Evolutionary conservation across 345 rosid species (phyloP).

Genomic region (Eucalyptus albens): DNA sequence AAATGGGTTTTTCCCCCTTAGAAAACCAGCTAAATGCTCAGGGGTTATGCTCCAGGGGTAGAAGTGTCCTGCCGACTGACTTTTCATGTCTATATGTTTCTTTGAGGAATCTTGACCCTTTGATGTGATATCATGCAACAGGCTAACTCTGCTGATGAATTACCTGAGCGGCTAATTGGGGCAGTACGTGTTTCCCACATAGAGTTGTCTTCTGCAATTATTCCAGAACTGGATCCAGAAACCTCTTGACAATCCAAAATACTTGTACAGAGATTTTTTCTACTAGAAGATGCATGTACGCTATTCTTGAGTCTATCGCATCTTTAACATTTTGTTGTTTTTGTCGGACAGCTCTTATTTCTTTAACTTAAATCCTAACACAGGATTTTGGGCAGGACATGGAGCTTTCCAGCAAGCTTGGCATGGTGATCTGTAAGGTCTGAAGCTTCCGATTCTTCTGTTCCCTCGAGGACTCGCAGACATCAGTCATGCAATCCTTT

Average conservation of each 20-base stretch:
- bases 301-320: neutral
- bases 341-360: neutral
- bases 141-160: constrained; percentile 83
- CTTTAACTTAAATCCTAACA: neutral
- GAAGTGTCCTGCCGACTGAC: neutral
- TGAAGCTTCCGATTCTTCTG: neutral
- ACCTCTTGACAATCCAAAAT: neutral
- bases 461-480: neutral
- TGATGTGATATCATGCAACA: neutral
- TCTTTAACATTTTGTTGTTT: neutral
- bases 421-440: neutral
- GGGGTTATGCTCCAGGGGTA: neutral
- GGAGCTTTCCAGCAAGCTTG: neutral
- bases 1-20: neutral
- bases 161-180: constrained; percentile 85
- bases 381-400: neutral
- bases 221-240: constrained; percentile 48
- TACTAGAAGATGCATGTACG: neutral
- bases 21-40: neutral
- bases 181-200: constrained; percentile 89
- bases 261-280: neutral
- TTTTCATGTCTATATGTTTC: neutral
- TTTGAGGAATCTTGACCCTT: neutral
- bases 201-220: constrained; percentile 85
- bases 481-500: neutral